Base-by-base conservation (phyloP, 805 yeast species). In the Priceomyces haplophilus region DNA sequence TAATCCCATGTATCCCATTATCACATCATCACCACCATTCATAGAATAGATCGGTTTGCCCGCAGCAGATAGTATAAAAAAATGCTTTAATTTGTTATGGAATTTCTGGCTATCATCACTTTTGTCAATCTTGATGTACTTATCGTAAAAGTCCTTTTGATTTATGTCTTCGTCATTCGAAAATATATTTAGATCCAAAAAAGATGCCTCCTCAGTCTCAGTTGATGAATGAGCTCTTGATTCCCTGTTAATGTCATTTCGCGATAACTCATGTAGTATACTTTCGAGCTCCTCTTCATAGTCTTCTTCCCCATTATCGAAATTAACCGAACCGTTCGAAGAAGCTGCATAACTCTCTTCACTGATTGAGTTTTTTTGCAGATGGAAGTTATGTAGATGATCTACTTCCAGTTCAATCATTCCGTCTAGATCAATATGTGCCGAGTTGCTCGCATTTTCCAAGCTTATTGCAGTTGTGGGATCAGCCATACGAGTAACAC, bases 41-140 rank as follows among this genome's bases (percentile, higher is more conserved):
- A 83, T 69, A 1, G 95, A 79, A 61, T 84, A 89, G 4, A 89
- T 83, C 2, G 95, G 95, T 58, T 89, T 89, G 0, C 97, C 97
- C 1, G 97, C 95, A 2, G 82, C 67, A 0, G 95, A 85, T 7
- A 89, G 67, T 3, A 89, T 78, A 51, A 87, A 84, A 55, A 84
- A 86, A 46, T 88, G 95, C 58, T 88, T 88, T 41, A 65, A 51
- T 37, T 67, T 70, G 16, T 44, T 30, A 41, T 58, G 62, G 45
- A 71, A 69, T 5, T 21, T 35, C 1, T 33, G 16, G 4, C 33
- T 15, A 20, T 46, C 47, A 8, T 44, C 30, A 5, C 40, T 19
- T 38, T 60, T 59, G 25, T 49, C 50, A 3, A 51, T 44, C 4
- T 38, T 37, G 4, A 61, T 52, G 34, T 52, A 45, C 16, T 51